These are phyloP conservation scores for Haplographium delicatum DNA, from an alignment of 495 filamentous ascomycete species.

Conservation along the genomic window DNA sequence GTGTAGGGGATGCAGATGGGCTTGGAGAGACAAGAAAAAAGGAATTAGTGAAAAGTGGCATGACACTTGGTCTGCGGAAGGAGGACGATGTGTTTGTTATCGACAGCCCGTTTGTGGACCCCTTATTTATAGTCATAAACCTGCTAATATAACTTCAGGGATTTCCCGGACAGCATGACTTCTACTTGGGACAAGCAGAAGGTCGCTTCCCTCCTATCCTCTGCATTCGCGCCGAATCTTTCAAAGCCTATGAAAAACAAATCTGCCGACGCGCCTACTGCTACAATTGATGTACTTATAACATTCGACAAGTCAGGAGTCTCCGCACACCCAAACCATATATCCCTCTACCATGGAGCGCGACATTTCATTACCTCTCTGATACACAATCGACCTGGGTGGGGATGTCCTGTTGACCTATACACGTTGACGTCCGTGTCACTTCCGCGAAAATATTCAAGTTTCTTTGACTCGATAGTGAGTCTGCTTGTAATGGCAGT, in stretches of 20 bases:
- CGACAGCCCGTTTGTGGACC: conserved; percentile 55
- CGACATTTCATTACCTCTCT: conserved; percentile 60
- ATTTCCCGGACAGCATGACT: conserved; percentile 85
- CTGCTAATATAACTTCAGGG: conserved; percentile 30
- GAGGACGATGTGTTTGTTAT: conserved; percentile 75
- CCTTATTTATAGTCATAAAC: background rate
- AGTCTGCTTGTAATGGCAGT: conserved; percentile 50
- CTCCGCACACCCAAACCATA: conserved; percentile 87
- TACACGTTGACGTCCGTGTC: conserved; percentile 74
- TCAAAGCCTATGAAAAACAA: conserved; percentile 31
- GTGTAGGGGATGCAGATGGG: conserved; percentile 73
- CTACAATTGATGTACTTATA: conserved; percentile 73
- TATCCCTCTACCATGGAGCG: conserved; percentile 77
- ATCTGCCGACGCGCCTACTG: conserved; percentile 38
- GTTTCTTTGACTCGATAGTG: conserved; percentile 64
- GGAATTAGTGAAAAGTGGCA: conserved; percentile 75
- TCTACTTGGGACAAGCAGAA: conserved; percentile 63
- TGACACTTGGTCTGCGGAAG: conserved; percentile 64
- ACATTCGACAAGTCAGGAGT: conserved; percentile 83
- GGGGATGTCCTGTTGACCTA: conserved; percentile 66
- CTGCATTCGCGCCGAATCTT: conserved; percentile 62
- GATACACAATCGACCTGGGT: conserved; percentile 58
- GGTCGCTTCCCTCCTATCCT: conserved; percentile 61
- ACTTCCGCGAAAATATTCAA: conserved; percentile 72
- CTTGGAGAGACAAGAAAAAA: conserved; percentile 74